Conservation (phyloP, 805 yeast species). For the Lipomyces starkeyi region DNA sequence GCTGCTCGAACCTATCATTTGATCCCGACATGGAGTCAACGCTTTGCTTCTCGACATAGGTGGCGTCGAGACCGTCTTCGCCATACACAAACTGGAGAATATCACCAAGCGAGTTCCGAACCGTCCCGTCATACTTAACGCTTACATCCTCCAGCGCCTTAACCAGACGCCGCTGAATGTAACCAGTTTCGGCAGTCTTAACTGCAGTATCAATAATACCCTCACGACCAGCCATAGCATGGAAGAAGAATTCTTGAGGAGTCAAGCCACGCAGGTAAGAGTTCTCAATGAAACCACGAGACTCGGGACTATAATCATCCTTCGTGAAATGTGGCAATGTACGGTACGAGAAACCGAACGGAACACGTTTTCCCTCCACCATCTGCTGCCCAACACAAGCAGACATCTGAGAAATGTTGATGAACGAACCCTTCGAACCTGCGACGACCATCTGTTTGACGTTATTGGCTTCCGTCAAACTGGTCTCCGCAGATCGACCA, state of each 20-base stretch:
- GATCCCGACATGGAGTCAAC: slow-evolving; percentile 96
- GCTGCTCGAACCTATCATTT: slow-evolving; percentile 76
- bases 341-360: slow-evolving; percentile 95
- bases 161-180: slow-evolving; percentile 96
- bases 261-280: slow-evolving; percentile 96
- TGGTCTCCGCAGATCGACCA: slow-evolving; percentile 97
- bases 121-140: slow-evolving; percentile 98
- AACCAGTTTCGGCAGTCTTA: slow-evolving; percentile 98
- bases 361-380: slow-evolving; percentile 99
- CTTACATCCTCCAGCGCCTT: slow-evolving; percentile 96
- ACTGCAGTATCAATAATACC: slow-evolving; percentile 99
- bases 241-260: slow-evolving; percentile 98
- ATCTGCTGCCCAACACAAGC: slow-evolving; percentile 99
- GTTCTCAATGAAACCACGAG: slow-evolving; percentile 97
- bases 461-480: slow-evolving; percentile 89
- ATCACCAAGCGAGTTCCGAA: slow-evolving; percentile 96
- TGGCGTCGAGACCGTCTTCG: slow-evolving; percentile 98
- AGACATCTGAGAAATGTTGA: slow-evolving; percentile 98
- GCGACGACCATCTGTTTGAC: slow-evolving; percentile 99
- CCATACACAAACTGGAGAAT: slow-evolving; percentile 96
- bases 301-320: slow-evolving; percentile 98
- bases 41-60: slow-evolving; percentile 95
- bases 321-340: slow-evolving; percentile 97
- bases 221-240: slow-evolving; percentile 99
- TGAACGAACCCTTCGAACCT: slow-evolving; percentile 98